Evolutionary conservation across 108 stramenopile species (phyloP), one percentile per base, ranked within the genome.

Genomic region (Nitzschia sp.): DNA sequence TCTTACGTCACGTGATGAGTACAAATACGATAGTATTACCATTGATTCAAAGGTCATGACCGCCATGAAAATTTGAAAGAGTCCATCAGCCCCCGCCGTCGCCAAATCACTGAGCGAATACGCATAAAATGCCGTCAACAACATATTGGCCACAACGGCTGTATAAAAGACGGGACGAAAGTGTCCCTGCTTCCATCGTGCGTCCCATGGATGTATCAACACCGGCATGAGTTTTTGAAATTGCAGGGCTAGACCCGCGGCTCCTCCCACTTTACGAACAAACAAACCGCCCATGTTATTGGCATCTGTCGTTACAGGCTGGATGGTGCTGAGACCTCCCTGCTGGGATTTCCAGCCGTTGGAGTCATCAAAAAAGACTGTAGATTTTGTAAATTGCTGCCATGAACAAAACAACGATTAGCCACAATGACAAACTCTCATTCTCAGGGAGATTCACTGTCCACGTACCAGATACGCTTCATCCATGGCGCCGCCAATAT

Each of bases 241-340:
- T 30, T 95, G 94, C n/a, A 84, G 78, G 24, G 79, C 86, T 58
- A 89, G 25, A 21, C 59, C 75, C 1, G 91, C 94, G 4, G 83
- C 94, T 18, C 91, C 94, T 18, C 74, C 84, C 60, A 95, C 25
- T 73, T 95, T 95, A 9, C 89, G 87, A 27, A 92, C 77, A 70
- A 89, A 95, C 0, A 95, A 70, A 24, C 91, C 89, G 24, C 94
- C 94, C 94, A 95, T 95, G 58, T 95, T 87, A 73, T 95, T 95
- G 38, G 75, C 88, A 70, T 95, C 94, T 5, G 94, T 91, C 19
- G 90, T 90, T 9, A 84, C 71, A 26, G 71, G 61, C 2, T 76
- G 71, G 66, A 95, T 84, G 46, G 91, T 68, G 54, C 89, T 90
- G 26, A 95, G 64, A 24, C 94, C 94, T 24, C 94, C 94, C 36